phyloP scores from a whole-genome alignment of 2,329 filamentous ascomycete species.

The Fusarium vanettenii region DNA sequence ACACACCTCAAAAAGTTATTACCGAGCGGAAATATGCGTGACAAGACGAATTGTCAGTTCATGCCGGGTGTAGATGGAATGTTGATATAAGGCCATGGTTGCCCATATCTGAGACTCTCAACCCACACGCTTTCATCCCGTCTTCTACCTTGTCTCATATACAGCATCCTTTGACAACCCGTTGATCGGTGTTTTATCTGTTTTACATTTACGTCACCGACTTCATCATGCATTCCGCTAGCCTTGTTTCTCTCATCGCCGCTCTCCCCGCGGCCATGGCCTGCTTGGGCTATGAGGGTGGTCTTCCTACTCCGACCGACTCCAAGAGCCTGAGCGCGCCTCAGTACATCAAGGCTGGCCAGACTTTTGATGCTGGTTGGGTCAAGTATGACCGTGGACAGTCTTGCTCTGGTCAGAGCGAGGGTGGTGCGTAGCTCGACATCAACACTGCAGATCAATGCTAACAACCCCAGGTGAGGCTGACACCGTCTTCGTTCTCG shows the following conservation, averaged over 20 bases:
- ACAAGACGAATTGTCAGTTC: not conserved
- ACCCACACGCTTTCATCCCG: not conserved
- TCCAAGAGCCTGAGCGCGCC: conserved; percentile 42
- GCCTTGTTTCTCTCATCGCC: conserved; percentile 30
- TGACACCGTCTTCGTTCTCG: conserved; percentile 55
- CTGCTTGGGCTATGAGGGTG: conserved; percentile 40
- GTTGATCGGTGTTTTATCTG: conserved; percentile 16
- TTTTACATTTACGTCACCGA: not conserved
- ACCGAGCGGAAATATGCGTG: not conserved
- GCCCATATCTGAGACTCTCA: not conserved
- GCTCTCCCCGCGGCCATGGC: conserved; percentile 45
- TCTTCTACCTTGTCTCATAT: not conserved
- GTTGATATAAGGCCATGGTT: not conserved
- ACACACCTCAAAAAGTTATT: not conserved
- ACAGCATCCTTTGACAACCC: not conserved
- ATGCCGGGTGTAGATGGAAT: not conserved
- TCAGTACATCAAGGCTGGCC: conserved; percentile 44
- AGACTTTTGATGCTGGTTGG: conserved; percentile 45
- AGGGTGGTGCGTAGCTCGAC: conserved; percentile 50
- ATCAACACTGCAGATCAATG: no score
- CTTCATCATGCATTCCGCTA: conserved; percentile 33
- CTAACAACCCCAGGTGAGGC: conserved; percentile 16
- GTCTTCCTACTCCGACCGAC: conserved; percentile 41
- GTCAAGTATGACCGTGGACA: conserved; percentile 53
- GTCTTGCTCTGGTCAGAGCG: conserved; percentile 55